These are phyloP conservation scores for Akanthomyces uredinophilus DNA, from an alignment of 2,329 filamentous ascomycete genomes.

Conservation along the genomic window DNA sequence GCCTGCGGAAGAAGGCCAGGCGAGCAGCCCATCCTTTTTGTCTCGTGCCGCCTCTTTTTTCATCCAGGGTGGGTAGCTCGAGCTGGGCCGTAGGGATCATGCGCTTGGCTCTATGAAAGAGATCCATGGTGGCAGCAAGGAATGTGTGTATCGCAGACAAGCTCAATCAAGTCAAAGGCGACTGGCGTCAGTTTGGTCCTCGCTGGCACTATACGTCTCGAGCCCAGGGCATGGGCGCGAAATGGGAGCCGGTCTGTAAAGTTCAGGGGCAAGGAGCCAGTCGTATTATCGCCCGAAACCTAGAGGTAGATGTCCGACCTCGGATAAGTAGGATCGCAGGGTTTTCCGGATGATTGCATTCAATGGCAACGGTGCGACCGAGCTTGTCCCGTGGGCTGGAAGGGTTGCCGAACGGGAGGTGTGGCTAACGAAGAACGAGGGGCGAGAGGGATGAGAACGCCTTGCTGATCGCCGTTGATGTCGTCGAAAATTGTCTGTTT, in stretches of 20 bases:
- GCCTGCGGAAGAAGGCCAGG: slow-evolving; percentile 77
- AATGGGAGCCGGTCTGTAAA: not conserved
- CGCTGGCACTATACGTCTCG: not conserved
- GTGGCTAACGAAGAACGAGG: not conserved
- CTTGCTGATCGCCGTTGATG: not conserved
- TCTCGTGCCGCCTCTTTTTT: slow-evolving; percentile 39
- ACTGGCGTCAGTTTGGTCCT: not conserved
- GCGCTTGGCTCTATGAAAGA: slow-evolving; percentile 51
- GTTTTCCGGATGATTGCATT: not conserved
- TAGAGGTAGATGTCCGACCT: not conserved
- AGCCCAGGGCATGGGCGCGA: not conserved
- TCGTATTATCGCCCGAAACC: not conserved
- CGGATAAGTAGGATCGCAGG: not conserved
- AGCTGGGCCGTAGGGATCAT: slow-evolving; percentile 40
- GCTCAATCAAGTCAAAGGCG: not conserved
- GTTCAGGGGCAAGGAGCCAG: slow-evolving; percentile 4
- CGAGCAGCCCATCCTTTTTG: slow-evolving; percentile 41
- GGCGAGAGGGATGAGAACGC: not conserved
- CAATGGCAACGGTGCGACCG: not conserved
- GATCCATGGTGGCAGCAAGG: slow-evolving; percentile 43
- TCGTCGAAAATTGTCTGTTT: not conserved
- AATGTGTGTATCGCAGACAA: not conserved
- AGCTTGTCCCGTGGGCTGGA: not conserved
- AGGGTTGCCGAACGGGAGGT: not conserved
- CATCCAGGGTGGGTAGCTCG: slow-evolving; percentile 46